Evolutionary conservation across 192 early-diverging fungal species (phyloP).

Genomic region (Rhizoclosmatium sp.): DNA sequence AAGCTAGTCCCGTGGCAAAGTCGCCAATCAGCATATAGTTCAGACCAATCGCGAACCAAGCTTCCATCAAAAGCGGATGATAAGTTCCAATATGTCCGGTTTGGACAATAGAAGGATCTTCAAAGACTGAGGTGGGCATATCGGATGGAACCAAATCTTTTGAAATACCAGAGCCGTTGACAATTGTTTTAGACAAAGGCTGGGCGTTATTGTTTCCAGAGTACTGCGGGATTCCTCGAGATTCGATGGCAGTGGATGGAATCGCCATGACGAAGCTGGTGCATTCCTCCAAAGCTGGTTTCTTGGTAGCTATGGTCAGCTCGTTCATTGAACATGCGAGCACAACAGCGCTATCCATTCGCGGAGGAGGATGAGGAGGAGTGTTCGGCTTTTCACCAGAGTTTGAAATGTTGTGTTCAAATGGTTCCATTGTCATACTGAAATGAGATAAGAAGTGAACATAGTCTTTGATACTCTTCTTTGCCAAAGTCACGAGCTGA

Average conservation of each 20-base stretch:
- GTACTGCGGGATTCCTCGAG: not conserved
- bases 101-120: constrained; percentile 8
- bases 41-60: constrained; percentile 51
- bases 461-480: constrained; percentile 46
- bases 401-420: constrained; percentile 15
- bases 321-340: constrained; percentile 10
- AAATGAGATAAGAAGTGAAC: constrained; percentile 44
- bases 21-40: constrained; percentile 50
- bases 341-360: not conserved
- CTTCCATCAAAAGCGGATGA: constrained; percentile 51
- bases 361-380: not conserved
- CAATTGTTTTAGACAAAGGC: not conserved
- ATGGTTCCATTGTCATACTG: constrained; percentile 35
- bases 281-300: not conserved
- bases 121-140: not conserved
- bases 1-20: constrained; percentile 36
- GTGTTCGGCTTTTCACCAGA: not conserved
- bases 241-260: constrained; percentile 6
- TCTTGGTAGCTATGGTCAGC: not conserved
- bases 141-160: not conserved
- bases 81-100: constrained; percentile 45
- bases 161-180: not conserved
- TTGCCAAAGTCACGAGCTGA: constrained; percentile 22
- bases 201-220: not conserved
- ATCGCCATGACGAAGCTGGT: constrained; percentile 30